phyloP scores from a whole-genome alignment of 176 grass and related monocot species.

The Miscanthus lutarioriparius region DNA sequence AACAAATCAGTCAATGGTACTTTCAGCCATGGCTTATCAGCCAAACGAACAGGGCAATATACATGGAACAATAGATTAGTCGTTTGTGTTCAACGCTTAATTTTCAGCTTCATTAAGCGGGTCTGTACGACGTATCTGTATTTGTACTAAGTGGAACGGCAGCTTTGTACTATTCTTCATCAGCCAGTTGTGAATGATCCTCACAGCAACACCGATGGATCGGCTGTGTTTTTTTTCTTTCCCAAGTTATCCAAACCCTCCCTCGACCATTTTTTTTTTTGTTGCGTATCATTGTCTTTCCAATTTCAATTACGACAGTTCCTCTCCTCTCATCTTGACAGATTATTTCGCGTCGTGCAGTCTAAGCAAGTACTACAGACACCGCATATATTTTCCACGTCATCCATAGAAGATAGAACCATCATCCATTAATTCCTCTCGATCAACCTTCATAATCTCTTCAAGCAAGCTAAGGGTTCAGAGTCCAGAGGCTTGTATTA shows the following conservation, averaged over 20 bases:
- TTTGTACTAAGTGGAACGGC: conserved; percentile 37
- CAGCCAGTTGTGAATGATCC: conserved; percentile 33
- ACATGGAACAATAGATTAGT: conserved; percentile 16
- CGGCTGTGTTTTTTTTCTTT: conserved; percentile 27
- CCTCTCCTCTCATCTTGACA: conserved; percentile 24
- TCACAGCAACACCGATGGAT: conserved; percentile 26
- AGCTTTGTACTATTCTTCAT: conserved; percentile 37
- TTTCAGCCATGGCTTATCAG: too few relatives aligned
- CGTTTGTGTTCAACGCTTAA: conserved; percentile 5
- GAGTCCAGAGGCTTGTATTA: background rate
- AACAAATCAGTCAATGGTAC: too few relatives aligned
- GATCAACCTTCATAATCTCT: background rate
- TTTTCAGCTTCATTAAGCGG: conserved; percentile 17
- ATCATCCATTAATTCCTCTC: background rate
- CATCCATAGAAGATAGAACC: background rate
- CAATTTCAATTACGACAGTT: conserved; percentile 27
- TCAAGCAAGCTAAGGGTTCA: conserved; percentile 17
- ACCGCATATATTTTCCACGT: background rate
- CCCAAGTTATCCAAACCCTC: conserved; percentile 33
- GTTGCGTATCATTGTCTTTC: conserved; percentile 17
- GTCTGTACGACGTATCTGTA: background rate
- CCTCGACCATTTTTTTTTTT: conserved; percentile 33
- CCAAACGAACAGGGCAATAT: too few relatives aligned
- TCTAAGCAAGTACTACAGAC: conserved; percentile 30
- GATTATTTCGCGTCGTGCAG: conserved; percentile 35